Base-by-base conservation (phyloP, 2,329 filamentous ascomycete species). In the Colletotrichum magnum region DNA sequence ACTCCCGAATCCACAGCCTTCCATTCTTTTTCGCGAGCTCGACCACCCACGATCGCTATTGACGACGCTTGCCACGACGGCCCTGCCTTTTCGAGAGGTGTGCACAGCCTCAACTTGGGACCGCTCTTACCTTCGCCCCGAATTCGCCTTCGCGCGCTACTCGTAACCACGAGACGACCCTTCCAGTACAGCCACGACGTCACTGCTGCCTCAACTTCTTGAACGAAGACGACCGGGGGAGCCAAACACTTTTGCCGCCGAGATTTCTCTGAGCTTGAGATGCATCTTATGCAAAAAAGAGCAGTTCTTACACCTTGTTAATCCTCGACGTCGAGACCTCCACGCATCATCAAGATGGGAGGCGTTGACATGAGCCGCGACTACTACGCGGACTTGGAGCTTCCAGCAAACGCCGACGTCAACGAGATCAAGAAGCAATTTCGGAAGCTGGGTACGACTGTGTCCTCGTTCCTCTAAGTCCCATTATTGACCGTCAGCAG, bases 391-490 rank as follows among this genome's bases (percentile, higher is more conserved):
- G 94, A 97, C 82, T 86, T 97, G 64, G 93, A 93, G 72, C 82
- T 97, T 64, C 80, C 89, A 2, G 83, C 88, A 12, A 88, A 87
- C 74, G 93, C 93, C 61, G 89, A 92, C 73, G 82, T 89, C 51
- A 88, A 90, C 36, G 93, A 96, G 48, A 90, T 97, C 77, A 95
- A 94, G 83, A 96, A 92, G 80, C 92, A 95, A 75, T 97, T 94
- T 80, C 89, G 92, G 73, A 94, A 94, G 79, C 88, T 97, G 76
- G 92, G 92, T 94, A 50, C 9, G 15, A 32, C 48, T 3, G 32
- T 56, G 32, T 52, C 16, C 62, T 36, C 69, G 63, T 52, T 48
- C 45, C 51, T 43, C 15, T 43, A 6, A 32, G 24, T 7, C 32
- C 58, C 32, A 10, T n/a, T 70, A 53, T 76, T 80, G 72, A 82